phyloP scores from a whole-genome alignment of 2,329 filamentous ascomycete genomes.

The Botrytis porri region DNA sequence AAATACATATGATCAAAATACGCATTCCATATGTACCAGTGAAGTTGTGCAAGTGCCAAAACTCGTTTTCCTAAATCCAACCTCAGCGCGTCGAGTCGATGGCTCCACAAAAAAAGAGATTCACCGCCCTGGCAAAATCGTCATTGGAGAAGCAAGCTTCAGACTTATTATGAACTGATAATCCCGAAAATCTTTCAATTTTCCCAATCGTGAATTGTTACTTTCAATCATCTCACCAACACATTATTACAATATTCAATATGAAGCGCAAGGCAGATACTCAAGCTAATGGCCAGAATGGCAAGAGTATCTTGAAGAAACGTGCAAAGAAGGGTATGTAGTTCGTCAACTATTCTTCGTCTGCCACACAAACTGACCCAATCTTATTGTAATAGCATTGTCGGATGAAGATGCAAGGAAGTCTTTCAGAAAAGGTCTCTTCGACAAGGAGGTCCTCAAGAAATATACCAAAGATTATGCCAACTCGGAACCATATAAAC shows the following conservation, averaged over 20 bases:
- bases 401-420: slow-evolving; percentile 36
- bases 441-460: slow-evolving; percentile 56
- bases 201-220: background rate
- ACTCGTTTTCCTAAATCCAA: background rate
- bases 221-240: background rate
- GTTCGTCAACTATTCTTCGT: slow-evolving; percentile 20
- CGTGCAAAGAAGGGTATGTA: slow-evolving; percentile 47
- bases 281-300: slow-evolving; percentile 42
- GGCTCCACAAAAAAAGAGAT: background rate
- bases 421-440: slow-evolving; percentile 64
- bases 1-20: background rate
- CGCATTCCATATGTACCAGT: background rate
- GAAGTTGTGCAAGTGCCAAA: slow-evolving; percentile 9
- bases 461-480: slow-evolving; percentile 62
- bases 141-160: slow-evolving; percentile 12
- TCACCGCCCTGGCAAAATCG: slow-evolving; percentile 17
- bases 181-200: slow-evolving; percentile 12
- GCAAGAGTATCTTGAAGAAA: slow-evolving; percentile 48
- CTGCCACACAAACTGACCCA: slow-evolving; percentile 24
- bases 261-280: slow-evolving; percentile 62
- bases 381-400: slow-evolving; percentile 28
- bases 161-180: slow-evolving; percentile 21
- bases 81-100: background rate
- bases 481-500: slow-evolving; percentile 73
- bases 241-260: slow-evolving; percentile 25